Evolutionary conservation across 129 eudicot species (phyloP), one percentile per base, ranked within the genome.

Genomic region (Escallonia rubra): DNA sequence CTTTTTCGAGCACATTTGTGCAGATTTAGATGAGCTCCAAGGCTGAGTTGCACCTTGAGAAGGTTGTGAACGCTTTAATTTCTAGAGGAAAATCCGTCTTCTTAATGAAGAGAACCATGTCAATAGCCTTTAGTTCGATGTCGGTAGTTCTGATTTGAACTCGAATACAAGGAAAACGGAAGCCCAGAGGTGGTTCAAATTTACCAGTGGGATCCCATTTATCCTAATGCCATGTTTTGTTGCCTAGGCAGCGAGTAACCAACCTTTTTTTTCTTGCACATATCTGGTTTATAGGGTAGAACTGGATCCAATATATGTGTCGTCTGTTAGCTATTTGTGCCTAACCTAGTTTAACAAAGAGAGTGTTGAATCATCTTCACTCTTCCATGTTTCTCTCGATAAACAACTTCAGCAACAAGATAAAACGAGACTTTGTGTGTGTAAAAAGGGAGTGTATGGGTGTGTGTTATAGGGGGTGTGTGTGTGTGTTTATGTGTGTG

Each of bases 1-100:
- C 89, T 63, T 91, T 96, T 67, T 91, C 96, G 4, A 91, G 97
- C 58, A 86, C 94, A 56, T 83, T 86, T 8, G 97, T 91, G 86
- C 96, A 85, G 66, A 88, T 90, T 61, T 85, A 85, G 11, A 91
- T 71, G 9, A 91, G 85, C 82, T 91, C 94, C 45, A 91, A 64
- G 3, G 97, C 81, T 6, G 97, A 88, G 65, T 86, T 88, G 65
- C 97, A 91, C 66, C 96, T 79, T 42, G 96, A 88, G 72, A 85
- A 91, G 1, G 86, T 79, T 43, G 90, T 75, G 72, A 87, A 91
- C 7, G 97, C 88, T 62, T 78, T 52, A 51, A 88, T 79, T 5
- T 96, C 88, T 4, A 91, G 59, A 0, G 97, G 97, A 38, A 87
- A 84, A 13, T 90, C 90, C 2, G 89, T 85, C 61, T 79, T 80